A percentile compares a stretch with the other conserved stretches of the same genome.
phyloP scores from a whole-genome alignment of 495 filamentous ascomycete species.

The Penicillium daleae region DNA sequence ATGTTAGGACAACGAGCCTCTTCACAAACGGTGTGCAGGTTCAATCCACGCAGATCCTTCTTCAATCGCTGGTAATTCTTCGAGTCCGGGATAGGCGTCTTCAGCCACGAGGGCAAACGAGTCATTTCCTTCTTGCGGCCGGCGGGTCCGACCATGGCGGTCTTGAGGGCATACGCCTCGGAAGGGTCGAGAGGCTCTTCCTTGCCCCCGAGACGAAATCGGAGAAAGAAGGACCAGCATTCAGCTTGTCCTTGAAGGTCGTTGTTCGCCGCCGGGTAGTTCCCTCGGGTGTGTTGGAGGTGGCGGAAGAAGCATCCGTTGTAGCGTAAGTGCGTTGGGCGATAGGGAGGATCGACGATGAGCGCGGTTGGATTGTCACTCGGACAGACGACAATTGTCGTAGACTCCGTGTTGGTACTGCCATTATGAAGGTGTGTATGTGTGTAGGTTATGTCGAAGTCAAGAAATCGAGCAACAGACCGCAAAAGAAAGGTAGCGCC shows the following conservation, averaged over 20 bases:
- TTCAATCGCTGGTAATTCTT: slow-evolving; percentile 94
- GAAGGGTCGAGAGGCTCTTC: slow-evolving; percentile 61
- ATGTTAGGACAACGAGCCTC: slow-evolving; percentile 98
- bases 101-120: slow-evolving; percentile 90
- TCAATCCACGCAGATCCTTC: slow-evolving; percentile 84
- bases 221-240: slow-evolving; percentile 78
- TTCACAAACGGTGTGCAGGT: slow-evolving; percentile 94
- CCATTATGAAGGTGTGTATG: slow-evolving; percentile 34
- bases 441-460: neutral
- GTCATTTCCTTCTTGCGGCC: slow-evolving; percentile 85
- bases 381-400: slow-evolving; percentile 41
- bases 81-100: slow-evolving; percentile 85
- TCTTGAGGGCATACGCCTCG: slow-evolving; percentile 65
- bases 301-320: slow-evolving; percentile 45
- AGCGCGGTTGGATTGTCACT: slow-evolving; percentile 25
- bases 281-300: slow-evolving; percentile 29
- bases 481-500: slow-evolving; percentile 28
- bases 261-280: slow-evolving; percentile 51
- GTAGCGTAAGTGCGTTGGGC: slow-evolving; percentile 45
- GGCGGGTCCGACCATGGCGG: slow-evolving; percentile 79
- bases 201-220: slow-evolving; percentile 72
- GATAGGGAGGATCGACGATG: slow-evolving; percentile 21
- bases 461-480: slow-evolving; percentile 14
- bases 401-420: slow-evolving; percentile 41
- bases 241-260: slow-evolving; percentile 80